phyloP scores from a whole-genome alignment of 805 yeast species.

The Kodamaea fukazawae region DNA sequence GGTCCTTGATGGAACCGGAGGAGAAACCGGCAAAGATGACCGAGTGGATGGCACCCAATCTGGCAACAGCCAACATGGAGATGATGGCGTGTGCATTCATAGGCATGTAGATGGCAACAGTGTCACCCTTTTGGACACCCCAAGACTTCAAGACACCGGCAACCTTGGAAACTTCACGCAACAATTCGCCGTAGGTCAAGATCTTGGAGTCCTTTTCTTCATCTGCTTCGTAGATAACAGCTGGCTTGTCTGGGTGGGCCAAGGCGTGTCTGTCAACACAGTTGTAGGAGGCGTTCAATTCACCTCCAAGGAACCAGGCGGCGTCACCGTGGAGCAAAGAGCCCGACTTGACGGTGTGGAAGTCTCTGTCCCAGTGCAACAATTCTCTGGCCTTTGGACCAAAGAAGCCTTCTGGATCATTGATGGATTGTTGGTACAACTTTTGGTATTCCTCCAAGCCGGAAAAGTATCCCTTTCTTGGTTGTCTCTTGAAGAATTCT shows the following conservation, averaged over 20 bases:
- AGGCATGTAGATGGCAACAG: conserved; percentile 83
- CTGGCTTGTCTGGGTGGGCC: conserved; percentile 65
- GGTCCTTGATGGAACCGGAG: conserved; percentile 66
- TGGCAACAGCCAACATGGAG: conserved; percentile 70
- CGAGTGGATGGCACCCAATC: conserved; percentile 83
- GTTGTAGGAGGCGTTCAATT: conserved; percentile 75
- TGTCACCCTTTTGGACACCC: conserved; percentile 79
- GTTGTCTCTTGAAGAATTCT: conserved; percentile 57
- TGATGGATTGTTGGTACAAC: conserved; percentile 71
- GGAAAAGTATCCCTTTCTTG: conserved; percentile 56
- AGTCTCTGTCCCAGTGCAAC: conserved; percentile 78
- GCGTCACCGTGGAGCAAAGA: conserved; percentile 53
- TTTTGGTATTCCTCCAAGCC: conserved; percentile 65
- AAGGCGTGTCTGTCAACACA: conserved; percentile 82
- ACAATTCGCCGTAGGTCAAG: conserved; percentile 68
- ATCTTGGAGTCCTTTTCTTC: conserved; percentile 62
- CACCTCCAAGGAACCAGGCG: conserved; percentile 79
- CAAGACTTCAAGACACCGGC: conserved; percentile 64
- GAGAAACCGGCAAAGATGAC: conserved; percentile 86
- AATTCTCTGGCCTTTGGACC: conserved; percentile 71
- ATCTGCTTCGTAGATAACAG: conserved; percentile 79
- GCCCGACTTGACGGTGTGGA: conserved; percentile 62
- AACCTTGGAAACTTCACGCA: conserved; percentile 65
- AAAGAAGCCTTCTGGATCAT: conserved; percentile 77
- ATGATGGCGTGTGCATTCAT: conserved; percentile 80